Conservation (phyloP, 305 asterid genomes). For the Ilex paraguariensis region DNA sequence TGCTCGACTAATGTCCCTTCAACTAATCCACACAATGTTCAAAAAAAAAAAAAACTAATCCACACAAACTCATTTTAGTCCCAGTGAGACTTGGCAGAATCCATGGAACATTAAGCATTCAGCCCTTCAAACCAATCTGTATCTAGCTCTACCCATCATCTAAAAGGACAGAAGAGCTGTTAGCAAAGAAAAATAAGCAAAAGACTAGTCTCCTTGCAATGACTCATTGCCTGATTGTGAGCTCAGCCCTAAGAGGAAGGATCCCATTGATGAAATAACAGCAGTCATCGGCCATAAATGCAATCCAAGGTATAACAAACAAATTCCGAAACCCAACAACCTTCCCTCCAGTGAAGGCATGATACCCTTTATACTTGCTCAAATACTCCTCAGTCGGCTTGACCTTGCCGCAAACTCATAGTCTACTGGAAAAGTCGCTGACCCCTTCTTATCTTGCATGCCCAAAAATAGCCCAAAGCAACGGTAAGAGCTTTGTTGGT, state of each 20-base stretch:
- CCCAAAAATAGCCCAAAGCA: slow-evolving; percentile 85
- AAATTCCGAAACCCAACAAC: slow-evolving; percentile 70
- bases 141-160: too few species aligned
- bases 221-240: slow-evolving; percentile 40
- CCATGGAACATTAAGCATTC: too few species aligned
- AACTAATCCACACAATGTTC: too few species aligned
- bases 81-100: too few species aligned
- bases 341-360: slow-evolving; percentile 67
- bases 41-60: too few species aligned
- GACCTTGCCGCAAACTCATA: slow-evolving; percentile 69
- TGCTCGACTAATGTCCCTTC: too few species aligned
- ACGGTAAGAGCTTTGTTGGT: slow-evolving; percentile 49
- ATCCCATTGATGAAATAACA: slow-evolving; percentile 59
- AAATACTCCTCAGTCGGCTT: slow-evolving; percentile 54
- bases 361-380: slow-evolving; percentile 61
- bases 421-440: slow-evolving; percentile 54
- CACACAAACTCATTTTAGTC: too few species aligned
- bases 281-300: slow-evolving; percentile 58
- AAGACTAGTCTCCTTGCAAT: slow-evolving; percentile 5
- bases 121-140: too few species aligned
- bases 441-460: slow-evolving; percentile 76
- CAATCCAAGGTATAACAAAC: slow-evolving; percentile 58
- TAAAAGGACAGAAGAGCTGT: too few species aligned
- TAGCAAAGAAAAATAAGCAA: too few species aligned
- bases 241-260: slow-evolving; percentile 75